Conservation (phyloP, 495 filamentous ascomycete genomes). For the Pseudotulostoma volvatum region DNA sequence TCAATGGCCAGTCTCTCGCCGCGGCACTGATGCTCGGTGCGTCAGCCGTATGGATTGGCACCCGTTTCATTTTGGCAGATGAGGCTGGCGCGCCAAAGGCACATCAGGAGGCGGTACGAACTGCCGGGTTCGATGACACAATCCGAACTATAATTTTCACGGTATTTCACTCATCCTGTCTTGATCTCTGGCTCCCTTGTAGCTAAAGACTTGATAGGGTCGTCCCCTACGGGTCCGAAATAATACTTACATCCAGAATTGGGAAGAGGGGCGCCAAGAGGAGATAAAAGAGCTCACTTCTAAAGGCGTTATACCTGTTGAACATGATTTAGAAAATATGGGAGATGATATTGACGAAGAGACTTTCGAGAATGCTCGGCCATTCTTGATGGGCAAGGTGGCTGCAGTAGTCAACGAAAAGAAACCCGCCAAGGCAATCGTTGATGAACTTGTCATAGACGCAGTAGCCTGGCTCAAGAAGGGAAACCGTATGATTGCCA, state of each 20-base stretch:
- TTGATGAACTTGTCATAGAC: constrained; percentile 87
- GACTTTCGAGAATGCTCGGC: constrained; percentile 76
- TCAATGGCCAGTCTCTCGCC: constrained; percentile 80
- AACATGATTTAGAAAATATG: constrained; percentile 82
- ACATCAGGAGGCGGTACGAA: constrained; percentile 93
- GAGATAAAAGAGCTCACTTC: constrained; percentile 86
- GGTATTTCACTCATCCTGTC: constrained; percentile 19
- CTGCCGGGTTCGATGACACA: constrained; percentile 84
- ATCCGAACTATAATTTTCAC: constrained; percentile 97
- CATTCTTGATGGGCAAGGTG: constrained; percentile 93
- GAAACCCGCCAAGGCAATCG: constrained; percentile 80
- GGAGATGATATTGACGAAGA: constrained; percentile 57
- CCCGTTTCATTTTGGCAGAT: constrained; percentile 81
- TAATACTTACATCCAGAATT: constrained; percentile 85
- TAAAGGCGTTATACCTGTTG: constrained; percentile 82
- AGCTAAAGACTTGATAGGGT: constrained; percentile 29
- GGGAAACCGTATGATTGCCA: constrained; percentile 47
- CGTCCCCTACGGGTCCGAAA: constrained; percentile 84
- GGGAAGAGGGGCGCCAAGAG: constrained; percentile 75
- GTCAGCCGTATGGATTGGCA: constrained; percentile 87
- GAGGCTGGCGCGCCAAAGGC: constrained; percentile 88
- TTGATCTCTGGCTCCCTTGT: background rate
- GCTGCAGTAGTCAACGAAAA: constrained; percentile 85
- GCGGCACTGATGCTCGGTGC: constrained; percentile 88
- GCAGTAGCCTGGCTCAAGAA: constrained; percentile 52